Conservation (phyloP, 768 basidiomycete genomes). For the Mycena kentingensis region DNA sequence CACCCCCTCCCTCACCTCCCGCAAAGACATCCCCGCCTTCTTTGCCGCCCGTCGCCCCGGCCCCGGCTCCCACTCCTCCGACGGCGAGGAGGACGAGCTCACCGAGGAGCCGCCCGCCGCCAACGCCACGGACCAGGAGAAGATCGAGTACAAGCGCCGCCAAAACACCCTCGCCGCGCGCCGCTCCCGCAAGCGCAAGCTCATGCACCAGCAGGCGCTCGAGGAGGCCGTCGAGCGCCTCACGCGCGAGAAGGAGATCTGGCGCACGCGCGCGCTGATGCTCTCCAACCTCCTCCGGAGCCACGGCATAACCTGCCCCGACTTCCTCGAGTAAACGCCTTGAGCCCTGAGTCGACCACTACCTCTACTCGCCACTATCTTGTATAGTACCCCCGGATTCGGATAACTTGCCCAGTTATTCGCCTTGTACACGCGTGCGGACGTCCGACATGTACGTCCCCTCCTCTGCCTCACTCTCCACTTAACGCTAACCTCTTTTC, state of each 20-base stretch:
- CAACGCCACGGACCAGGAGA: constrained; percentile 47
- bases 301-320: constrained; percentile 49
- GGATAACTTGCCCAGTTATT: constrained; percentile 8
- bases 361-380: no score
- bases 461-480: not conserved
- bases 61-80: constrained; percentile 50
- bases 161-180: constrained; percentile 77
- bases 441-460: constrained; percentile 25
- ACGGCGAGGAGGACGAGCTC: constrained; percentile 44
- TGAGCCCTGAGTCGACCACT: no score
- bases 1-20: constrained; percentile 59
- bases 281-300: constrained; percentile 47
- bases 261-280: constrained; percentile 46
- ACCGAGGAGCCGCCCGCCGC: constrained; percentile 30
- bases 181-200: constrained; percentile 64
- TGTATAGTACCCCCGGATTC: no score
- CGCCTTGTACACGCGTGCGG: constrained; percentile 17
- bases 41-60: no score
- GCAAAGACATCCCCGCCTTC: constrained; percentile 62
- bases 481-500: constrained; percentile 4
- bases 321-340: constrained; percentile 29
- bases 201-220: constrained; percentile 60
- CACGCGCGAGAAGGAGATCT: constrained; percentile 52
- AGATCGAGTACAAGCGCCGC: constrained; percentile 67
- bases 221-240: constrained; percentile 48